phyloP scores from a whole-genome alignment of 78 protist species.

The Trichosphaerium sp. region DNA sequence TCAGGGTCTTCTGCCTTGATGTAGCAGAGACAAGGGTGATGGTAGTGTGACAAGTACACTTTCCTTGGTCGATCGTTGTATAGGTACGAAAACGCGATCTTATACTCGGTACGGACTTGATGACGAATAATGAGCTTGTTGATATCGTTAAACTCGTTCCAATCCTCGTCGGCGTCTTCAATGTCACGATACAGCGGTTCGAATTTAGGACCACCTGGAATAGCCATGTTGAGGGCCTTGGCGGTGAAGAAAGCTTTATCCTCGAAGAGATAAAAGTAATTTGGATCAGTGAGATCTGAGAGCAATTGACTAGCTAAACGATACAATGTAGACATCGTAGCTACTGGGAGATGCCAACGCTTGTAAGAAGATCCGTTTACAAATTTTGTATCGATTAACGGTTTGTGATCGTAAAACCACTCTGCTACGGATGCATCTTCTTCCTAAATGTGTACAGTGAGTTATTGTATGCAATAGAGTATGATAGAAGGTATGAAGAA shows the following conservation, averaged over 20 bases:
- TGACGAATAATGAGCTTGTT: constrained; percentile 94
- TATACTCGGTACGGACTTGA: constrained; percentile 93
- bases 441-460: constrained; percentile 17
- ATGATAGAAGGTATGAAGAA: background rate
- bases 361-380: constrained; percentile 84
- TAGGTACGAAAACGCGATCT: constrained; percentile 96
- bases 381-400: constrained; percentile 57
- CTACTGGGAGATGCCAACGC: constrained; percentile 82
- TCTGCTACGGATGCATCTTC: constrained; percentile 88
- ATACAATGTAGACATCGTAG: constrained; percentile 79
- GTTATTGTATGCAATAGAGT: background rate
- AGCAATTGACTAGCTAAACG: constrained; percentile 89
- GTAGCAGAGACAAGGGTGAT: constrained; percentile 67
- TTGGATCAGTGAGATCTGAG: constrained; percentile 81
- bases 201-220: constrained; percentile 99
- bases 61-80: constrained; percentile 92
- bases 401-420: constrained; percentile 95
- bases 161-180: constrained; percentile 84
- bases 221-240: constrained; percentile 96
- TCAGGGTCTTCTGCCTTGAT: constrained; percentile 87
- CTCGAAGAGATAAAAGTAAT: constrained; percentile 95
- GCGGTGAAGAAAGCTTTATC: constrained; percentile 88
- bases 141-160: constrained; percentile 99
- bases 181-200: constrained; percentile 95
- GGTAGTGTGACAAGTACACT: constrained; percentile 76